Base-by-base conservation (phyloP, 1,284 basidiomycete genomes). In the Leccinum colubrinum region DNA sequence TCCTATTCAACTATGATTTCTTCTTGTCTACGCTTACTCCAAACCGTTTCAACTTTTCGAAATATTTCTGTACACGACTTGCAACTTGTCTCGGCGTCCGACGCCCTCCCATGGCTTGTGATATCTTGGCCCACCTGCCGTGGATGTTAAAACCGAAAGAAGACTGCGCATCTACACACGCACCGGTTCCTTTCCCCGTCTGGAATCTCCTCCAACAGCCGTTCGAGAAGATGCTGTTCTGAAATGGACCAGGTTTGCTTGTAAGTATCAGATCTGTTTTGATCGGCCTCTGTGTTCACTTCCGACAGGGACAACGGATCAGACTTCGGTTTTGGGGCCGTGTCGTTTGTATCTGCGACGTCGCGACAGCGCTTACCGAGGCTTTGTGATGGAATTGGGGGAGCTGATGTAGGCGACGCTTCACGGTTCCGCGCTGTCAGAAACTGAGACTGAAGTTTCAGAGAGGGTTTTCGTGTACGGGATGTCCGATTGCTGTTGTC, bases 21-120 rank as follows among this genome's bases (percentile, higher is more conserved):
- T 80, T 79, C 57, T 79, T 80, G 61, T 74, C 73, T 59, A 76
- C 62, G 15, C 70, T 74, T 27, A 84, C 70, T 33, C 90, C 90
- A 72, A 86, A 91, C 66, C 83, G 81, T 74, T 87, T 91, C 72
- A 93, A 72, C 77, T 92, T 93, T 70, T 90, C 88, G 71, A 90
- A 88, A 74, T 91, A 93, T 74, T 93, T 93, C 69, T 93, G 91
- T 57, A 93, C 91, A 20, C 91, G 83, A 76, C 88, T 91, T 27
- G 90, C 89, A n/a, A 93, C 91, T 75, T 93, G 91, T 62, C 90
- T 78, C 7, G 91, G 85, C 3, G 90, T 92, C 59, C 90, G 78
- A 55, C 79, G 78, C 2, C 90, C 90, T 60, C 85, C 79, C 91
- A 93, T 93, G 20, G 88, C 90, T 56, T 81, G 78, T 12, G 90